Base-by-base conservation (phyloP, 2,329 filamentous ascomycete genomes). In the Talaromyces sp. region DNA sequence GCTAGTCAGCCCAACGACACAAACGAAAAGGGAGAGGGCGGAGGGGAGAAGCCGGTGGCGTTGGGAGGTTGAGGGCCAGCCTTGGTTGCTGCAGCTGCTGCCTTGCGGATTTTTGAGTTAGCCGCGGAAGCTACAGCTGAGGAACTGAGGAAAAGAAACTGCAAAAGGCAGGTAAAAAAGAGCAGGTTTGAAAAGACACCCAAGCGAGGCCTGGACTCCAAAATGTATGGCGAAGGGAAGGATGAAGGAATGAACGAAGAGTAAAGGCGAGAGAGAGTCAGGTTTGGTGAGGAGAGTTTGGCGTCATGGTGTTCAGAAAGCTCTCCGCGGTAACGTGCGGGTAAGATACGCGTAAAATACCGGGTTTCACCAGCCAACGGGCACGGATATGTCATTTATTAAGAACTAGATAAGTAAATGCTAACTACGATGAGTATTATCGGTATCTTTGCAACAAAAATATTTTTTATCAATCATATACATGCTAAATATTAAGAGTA, bases 51-150 rank as follows among this genome's bases (percentile, higher is more conserved):
- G 24, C 14, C 19, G 48, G 27, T 52, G 48, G 54, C 17, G 59
- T 41, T 41, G 32, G 46, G 38, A 41, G 12, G 38, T 27, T n/a
- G 59, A 41, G 41, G 46, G 26, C 38, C 41, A 24, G 54, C 26
- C 46, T 54, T 24, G 19, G 46, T 46, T 46, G 55, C 55, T 58
- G 59, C 55, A 48, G 55, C 43, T 58, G 59, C 59, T 61, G 59
- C 59, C 59, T 61, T 61, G 59, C 43, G 51, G 57, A 61, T 56
- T 50, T 61, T 48, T n/a, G 59, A 58, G 56, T 61, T 61, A 58
- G 59, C 59, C 56, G 59, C 59, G 59, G 59, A 52, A 55, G 59
- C 55, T 61, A 56, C 52, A 61, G 59, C 48, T 51, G 51, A 50
- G 31, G 56, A 55, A 51, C 35, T 51, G 53, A 51, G 48, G 27